These are phyloP conservation scores for Zalaria sp. DNA, from an alignment of 2,329 filamentous ascomycete genomes.

Conservation along the genomic window DNA sequence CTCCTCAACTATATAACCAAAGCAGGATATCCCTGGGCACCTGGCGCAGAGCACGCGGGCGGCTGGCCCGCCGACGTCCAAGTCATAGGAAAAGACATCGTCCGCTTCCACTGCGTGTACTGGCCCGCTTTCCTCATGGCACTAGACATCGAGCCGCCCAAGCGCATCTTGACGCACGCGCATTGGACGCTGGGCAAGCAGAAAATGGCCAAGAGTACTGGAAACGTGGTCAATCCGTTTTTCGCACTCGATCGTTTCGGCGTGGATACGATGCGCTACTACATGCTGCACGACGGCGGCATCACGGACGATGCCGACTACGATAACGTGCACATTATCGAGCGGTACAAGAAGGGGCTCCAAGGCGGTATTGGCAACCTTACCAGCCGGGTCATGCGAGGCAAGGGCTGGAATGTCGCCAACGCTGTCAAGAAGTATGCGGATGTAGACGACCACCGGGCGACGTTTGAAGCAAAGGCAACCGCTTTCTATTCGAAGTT, in stretches of 20 bases:
- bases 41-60: constrained; percentile 44
- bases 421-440: constrained; percentile 16
- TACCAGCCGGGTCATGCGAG: constrained; percentile 48
- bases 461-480: not conserved
- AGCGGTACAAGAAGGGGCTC: constrained; percentile 66
- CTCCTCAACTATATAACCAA: constrained; percentile 87
- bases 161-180: constrained; percentile 71
- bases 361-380: constrained; percentile 72
- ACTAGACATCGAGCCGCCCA: constrained; percentile 62
- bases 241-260: constrained; percentile 83
- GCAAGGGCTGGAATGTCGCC: constrained; percentile 42
- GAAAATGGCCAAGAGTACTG: constrained; percentile 95
- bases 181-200: constrained; percentile 87
- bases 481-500: constrained; percentile 20
- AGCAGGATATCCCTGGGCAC: constrained; percentile 70
- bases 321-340: constrained; percentile 61
- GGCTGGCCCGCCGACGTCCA: constrained; percentile 90
- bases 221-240: constrained; percentile 91
- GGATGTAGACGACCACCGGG: constrained; percentile 4
- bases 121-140: constrained; percentile 96
- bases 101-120: constrained; percentile 93
- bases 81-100: constrained; percentile 90
- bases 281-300: constrained; percentile 67
- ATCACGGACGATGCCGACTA: constrained; percentile 72
- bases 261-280: constrained; percentile 78